A percentile compares a stretch with the other conserved stretches of the same genome.
Conservation (phyloP, 1,284 basidiomycete species). For the Puccinia triticina region DNA sequence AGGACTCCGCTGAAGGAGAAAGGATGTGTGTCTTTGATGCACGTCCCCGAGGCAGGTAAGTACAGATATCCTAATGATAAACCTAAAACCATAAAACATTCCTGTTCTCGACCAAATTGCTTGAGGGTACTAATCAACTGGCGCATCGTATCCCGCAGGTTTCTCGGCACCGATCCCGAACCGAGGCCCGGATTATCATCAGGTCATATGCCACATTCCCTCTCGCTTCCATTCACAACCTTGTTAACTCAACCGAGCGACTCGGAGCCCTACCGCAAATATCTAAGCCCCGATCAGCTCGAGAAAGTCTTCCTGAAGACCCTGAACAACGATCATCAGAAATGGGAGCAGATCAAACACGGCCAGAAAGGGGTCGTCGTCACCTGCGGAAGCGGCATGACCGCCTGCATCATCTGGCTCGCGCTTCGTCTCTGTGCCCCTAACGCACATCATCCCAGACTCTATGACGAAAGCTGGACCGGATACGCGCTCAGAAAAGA, state of each 20-base stretch:
- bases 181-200: constrained; percentile 83
- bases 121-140: not conserved
- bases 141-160: constrained; percentile 53
- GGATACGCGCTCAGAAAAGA: constrained; percentile 47
- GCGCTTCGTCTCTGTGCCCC: constrained; percentile 73
- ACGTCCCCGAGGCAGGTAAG: constrained; percentile 54
- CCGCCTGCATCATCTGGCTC: constrained; percentile 87
- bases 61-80: not conserved
- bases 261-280: constrained; percentile 66
- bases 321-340: constrained; percentile 63
- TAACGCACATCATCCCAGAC: constrained; percentile 57
- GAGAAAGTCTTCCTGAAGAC: constrained; percentile 67
- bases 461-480: constrained; percentile 62
- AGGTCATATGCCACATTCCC: constrained; percentile 88
- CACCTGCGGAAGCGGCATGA: constrained; percentile 75
- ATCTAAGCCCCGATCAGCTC: constrained; percentile 68
- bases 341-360: constrained; percentile 56
- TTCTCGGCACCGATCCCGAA: constrained; percentile 76
- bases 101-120: not conserved
- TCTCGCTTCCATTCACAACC: constrained; percentile 78
- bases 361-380: constrained; percentile 53
- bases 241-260: constrained; percentile 67
- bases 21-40: constrained; percentile 57
- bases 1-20: not conserved
- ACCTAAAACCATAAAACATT: not conserved